These are phyloP conservation scores for Cutaneotrichosporon cavernicola DNA, from an alignment of 1,284 basidiomycete species.

Conservation along the genomic window DNA sequence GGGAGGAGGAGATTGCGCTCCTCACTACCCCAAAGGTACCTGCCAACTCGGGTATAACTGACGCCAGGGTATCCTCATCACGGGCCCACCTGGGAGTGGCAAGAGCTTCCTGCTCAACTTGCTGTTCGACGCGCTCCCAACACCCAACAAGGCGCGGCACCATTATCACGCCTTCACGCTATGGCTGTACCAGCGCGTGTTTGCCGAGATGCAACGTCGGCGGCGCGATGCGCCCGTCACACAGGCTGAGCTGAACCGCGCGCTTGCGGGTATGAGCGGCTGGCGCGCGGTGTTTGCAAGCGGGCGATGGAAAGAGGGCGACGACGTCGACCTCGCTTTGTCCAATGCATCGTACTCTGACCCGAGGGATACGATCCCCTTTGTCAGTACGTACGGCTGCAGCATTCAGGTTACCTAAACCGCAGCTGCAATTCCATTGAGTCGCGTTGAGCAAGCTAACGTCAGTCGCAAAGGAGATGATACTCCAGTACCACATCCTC, in stretches of 20 bases:
- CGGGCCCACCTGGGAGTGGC: conserved; percentile 59
- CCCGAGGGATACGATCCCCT: conserved; percentile 49
- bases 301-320: conserved; percentile 50
- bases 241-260: conserved; percentile 53
- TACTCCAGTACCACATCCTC: conserved; percentile 53
- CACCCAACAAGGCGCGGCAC: conserved; percentile 62
- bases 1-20: conserved; percentile 62
- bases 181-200: conserved; percentile 64
- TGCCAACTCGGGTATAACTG: neutral
- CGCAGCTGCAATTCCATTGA: no score
- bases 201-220: conserved; percentile 42
- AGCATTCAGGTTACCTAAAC: conserved; percentile 3
- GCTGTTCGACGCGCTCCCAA: conserved; percentile 63
- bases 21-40: conserved; percentile 62
- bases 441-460: conserved; percentile 14
- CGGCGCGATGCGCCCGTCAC: conserved; percentile 22
- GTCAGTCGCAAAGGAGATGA: conserved; percentile 52
- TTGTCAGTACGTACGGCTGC: conserved; percentile 43
- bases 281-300: conserved; percentile 54
- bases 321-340: conserved; percentile 27
- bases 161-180: conserved; percentile 70
- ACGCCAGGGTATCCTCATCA: conserved; percentile 55
- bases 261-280: conserved; percentile 39
- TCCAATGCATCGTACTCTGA: conserved; percentile 29
- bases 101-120: conserved; percentile 66